Percentiles rank a stretch among this genome's conserved stretches.
These are phyloP conservation scores for Ascocoryne sarcoides DNA, from an alignment of 2,329 filamentous ascomycete genomes.

Conservation along the genomic window DNA sequence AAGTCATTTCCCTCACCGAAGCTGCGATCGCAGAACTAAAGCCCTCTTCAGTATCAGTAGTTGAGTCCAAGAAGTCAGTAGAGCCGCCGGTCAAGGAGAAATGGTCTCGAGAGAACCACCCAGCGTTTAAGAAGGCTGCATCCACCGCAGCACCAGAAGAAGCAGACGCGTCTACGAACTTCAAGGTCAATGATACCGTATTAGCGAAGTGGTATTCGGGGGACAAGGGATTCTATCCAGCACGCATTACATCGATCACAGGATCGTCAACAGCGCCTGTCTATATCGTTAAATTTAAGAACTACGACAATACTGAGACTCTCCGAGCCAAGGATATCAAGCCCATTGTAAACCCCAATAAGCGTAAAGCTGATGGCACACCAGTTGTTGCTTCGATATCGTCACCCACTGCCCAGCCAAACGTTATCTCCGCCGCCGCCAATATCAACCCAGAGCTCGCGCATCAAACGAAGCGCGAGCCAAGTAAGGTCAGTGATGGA, in stretches of 20 bases:
- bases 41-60: conserved; percentile 38
- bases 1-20: conserved; percentile 71
- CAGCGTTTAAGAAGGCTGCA: conserved; percentile 58
- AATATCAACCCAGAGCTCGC: conserved; percentile 58
- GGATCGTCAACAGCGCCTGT: conserved; percentile 85
- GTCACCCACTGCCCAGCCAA: conserved; percentile 32
- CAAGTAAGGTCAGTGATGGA: conserved; percentile 53
- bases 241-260: conserved; percentile 86
- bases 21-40: conserved; percentile 75
- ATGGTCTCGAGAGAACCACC: conserved; percentile 74
- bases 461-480: conserved; percentile 54
- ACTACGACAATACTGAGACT: conserved; percentile 78
- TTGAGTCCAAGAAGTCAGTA: conserved; percentile 33
- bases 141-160: conserved; percentile 41
- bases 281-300: conserved; percentile 92
- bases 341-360: conserved; percentile 62
- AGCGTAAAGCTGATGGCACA: conserved; percentile 78
- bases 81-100: conserved; percentile 55
- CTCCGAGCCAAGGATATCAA: conserved; percentile 75
- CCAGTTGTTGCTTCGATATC: conserved; percentile 40
- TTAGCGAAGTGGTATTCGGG: conserved; percentile 86
- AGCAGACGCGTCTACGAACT: conserved; percentile 44
- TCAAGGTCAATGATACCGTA: conserved; percentile 82
- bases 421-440: conserved; percentile 30
- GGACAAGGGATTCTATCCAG: conserved; percentile 85